Evolutionary conservation across 768 basidiomycete species (phyloP), one percentile per base, ranked within the genome.

Genomic region (Naganishia vishniacii): DNA sequence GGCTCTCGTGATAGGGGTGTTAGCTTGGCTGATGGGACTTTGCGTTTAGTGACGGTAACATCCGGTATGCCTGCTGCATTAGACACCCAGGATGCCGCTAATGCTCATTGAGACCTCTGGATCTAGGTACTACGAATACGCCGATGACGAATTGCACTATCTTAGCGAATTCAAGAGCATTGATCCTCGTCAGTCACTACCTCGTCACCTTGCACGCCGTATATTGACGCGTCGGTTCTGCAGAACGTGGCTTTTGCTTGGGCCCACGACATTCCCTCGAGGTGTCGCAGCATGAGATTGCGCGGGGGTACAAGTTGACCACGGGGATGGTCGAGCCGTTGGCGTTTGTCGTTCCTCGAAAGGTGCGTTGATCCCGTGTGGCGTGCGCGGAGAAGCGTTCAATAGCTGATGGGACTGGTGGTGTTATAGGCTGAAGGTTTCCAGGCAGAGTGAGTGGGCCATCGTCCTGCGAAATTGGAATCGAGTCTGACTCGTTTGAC

Each of bases 211-310:
- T 31, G n/a, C 32, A 32, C 8, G 6, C n/a, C 45, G 18, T 11
- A 25, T 20, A 6, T 32, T 25, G 1, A 20, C 28, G 13, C 26
- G 13, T 29, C 9, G 25, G 32, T 9, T 16, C 25, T 58, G 4
- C 49, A 76, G 75, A 98, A 77, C 89, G 93, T 58, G 95, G 95
- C 13, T 89, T 98, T 85, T 90, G 88, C 75, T 92, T 98, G 86
- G 83, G 95, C 45, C 95, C 95, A 13, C 85, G 93, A 37, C 88
- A 92, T 49, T 86, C 89, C 0, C 83, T 98, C 71, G 91, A 84
- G 74, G 87, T 95, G 25, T 79, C 83, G 40, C 91, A 97, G 59
- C 94, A 92, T 76, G 95, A 98, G 77, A 95, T 98, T 69, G 93
- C 91, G 1, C 83, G 91, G 29, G 91, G 88, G 0, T 97, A 89